Base-by-base conservation (phyloP, 805 yeast genomes). In the Ogataea minuta region DNA sequence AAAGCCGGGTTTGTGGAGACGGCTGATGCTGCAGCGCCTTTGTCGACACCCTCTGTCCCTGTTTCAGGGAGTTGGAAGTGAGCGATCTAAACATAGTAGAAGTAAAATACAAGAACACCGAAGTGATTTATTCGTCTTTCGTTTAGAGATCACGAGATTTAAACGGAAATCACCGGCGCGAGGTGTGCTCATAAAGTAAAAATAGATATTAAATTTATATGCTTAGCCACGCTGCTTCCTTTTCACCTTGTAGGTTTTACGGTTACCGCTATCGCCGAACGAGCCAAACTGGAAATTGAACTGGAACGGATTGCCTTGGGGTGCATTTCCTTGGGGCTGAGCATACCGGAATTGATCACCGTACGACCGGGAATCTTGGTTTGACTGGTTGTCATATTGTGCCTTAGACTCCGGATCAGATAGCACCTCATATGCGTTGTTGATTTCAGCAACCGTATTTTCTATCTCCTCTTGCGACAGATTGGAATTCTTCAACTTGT, bases 381-480 rank as follows among this genome's bases (percentile, higher is more conserved):
- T 46, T 3, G 62, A 59, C 23, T 36, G 50, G 11, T 39, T 34
- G 57, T 90, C 96, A 54, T 84, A 91, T 32, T 79, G 74, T 31
- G 67, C 74, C 43, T 80, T 73, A 43, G 74, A 66, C 31, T 79
- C 84, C 2, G 77, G 76, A 49, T 84, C 79, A 8, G 89, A 76
- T 25, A 91, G 68, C 2, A 83, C 81, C 57, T 89, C 97, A 61
- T 93, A 89, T 0, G 98, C 98, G 56, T 84, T 87, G 62, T 91
- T 93, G 47, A 91, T 85, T 39, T 83, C 90, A 33, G 95, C 88
- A 90, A 91, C 93, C 53, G 84, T 86, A 34, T 68, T 68, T 61
- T 88, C 95, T 25, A 84, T 82, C 43, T 83, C 75, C 23, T 80
- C 86, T 20, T 76, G 72, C 7, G 80, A 69, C 44, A 83, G 59